Base-by-base conservation (phyloP, 2,329 filamentous ascomycete species). In the Neofusicoccum laricinum region DNA sequence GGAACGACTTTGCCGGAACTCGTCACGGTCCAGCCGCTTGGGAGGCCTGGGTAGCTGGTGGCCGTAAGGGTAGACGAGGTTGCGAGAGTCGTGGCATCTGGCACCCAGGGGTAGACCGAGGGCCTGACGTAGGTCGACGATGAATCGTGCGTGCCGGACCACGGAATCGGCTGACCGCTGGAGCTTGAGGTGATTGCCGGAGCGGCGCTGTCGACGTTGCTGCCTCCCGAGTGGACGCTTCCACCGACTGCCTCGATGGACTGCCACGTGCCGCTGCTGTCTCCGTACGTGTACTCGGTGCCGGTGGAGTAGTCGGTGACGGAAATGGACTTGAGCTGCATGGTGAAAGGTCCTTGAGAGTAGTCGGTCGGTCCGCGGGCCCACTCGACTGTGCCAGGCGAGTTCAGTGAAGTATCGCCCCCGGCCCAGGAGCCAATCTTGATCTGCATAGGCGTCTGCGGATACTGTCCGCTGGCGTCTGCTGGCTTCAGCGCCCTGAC, bases 271-370 rank as follows among this genome's bases (percentile, higher is more conserved):
- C 95, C 95, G 53, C 85, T 89, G 41, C 84, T 86, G 75, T 95
- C 91, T 69, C 86, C 86, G 80, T 98, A 99, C 64, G 81, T 82
- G 82, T 99, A 99, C 67, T 90, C 82, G 17, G 85, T 89, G 62
- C 95, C 95, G 1, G 93, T 97, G 21, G 93, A 97, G 81, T 98
- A 99, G 80, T 99, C 95, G 59, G 88, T 89, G 46, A 97, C 86
- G 63, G 85, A 82, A 69, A 97, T 78, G 34, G 85, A 90, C 77
- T 90, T 86, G 73, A 98, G 88, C 62, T 86, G 80, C 93, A 98
- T 98, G 68, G 84, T 87, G 80, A 90, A 99, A 0, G 95, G 95
- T 0, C 91, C 94, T 67, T 88, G 73, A 64, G 84, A 84, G 80
- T 95, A 99, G 79, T 97, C 88, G 55, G 92, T 97, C 55, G 86